These are phyloP conservation scores for Trypanosoma boissoni DNA, from an alignment of 208 protist genomes.

Conservation along the genomic window DNA sequence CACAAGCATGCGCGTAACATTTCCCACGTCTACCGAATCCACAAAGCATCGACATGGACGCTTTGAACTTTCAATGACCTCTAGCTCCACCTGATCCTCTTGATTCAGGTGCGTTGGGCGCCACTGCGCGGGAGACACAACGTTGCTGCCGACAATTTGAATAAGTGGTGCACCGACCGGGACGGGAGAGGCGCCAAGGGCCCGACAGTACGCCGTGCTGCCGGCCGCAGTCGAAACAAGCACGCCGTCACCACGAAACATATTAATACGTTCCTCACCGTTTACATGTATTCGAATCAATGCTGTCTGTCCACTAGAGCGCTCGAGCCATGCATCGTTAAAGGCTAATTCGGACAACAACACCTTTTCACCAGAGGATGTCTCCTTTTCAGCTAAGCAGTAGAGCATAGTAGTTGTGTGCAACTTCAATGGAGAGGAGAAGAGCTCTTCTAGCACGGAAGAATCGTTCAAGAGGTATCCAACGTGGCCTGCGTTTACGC, in stretches of 20 bases:
- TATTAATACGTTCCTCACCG: conserved; percentile 78
- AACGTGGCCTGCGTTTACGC: conserved; percentile 88
- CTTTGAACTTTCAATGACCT: conserved; percentile 81
- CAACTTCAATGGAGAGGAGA: conserved; percentile 82
- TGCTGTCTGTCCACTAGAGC: conserved; percentile 85
- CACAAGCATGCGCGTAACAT: conserved; percentile 78
- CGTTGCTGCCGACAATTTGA: conserved; percentile 88
- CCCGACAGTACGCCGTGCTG: conserved; percentile 87
- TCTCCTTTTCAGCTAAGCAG: conserved; percentile 79
- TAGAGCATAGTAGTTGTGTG: conserved; percentile 88
- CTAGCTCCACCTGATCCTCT: conserved; percentile 87
- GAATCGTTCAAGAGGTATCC: conserved; percentile 86
- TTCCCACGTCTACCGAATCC: conserved; percentile 82
- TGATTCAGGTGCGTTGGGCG: conserved; percentile 82
- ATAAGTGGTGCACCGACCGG: conserved; percentile 85
- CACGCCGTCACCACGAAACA: conserved; percentile 83
- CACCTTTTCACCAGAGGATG: conserved; percentile 53
- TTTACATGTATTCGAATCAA: conserved; percentile 89
- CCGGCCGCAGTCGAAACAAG: conserved; percentile 86
- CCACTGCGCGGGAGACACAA: conserved; percentile 87
- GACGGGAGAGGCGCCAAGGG: conserved; percentile 84
- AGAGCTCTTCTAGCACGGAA: conserved; percentile 76
- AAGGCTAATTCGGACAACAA: conserved; percentile 83
- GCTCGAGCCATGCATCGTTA: conserved; percentile 92
- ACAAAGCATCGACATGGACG: conserved; percentile 87